Evolutionary conservation across 1,284 basidiomycete species (phyloP), one percentile per base, ranked within the genome.

Genomic region (Xerocomus amazonicus): DNA sequence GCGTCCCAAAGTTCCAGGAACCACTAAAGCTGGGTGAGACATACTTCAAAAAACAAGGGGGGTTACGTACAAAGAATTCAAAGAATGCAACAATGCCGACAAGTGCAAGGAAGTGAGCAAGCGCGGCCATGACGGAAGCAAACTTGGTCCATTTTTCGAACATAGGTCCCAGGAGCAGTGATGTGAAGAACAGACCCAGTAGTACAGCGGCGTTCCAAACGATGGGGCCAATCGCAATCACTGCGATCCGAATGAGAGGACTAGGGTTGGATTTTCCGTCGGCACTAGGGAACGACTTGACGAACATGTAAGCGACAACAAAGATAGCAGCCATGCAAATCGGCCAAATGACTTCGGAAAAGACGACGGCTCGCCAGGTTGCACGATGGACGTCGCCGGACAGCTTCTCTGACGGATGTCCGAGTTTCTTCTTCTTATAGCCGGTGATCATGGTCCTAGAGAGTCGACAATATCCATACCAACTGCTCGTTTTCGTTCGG

Each of bases 401-500:
- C 40, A 97, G 73, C 73, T 97, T 97, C 71, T 97, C 94, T 1
- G 93, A 96, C 6, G 95, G 95, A 60, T 95, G 89, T 6, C 94
- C 94, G 9, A 97, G 80, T 64, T 92, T 89, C 80, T 97, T 97
- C 78, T 96, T 92, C 84, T 97, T 97, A 79, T 93, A 97, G 54
- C 94, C 95, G 33, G 95, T 97, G 60, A 97, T 94, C 80, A 92
- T 88, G 10, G 95, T 97, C 58, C 94, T 77, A 34, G 92, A 96
- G 52, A 97, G 80, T 60, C 94, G 89, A 68, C 94, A 97, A 71
- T 97, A 97, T 3, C 95, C 95, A 66, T 97, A 96, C 94, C 95
- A 97, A 57, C 91, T 95, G 73, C 95, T 97, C 50, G 90, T 89
- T 68, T 97, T 95, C 16, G 91, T 90, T 58, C 92, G 78, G 43